Base-by-base conservation (phyloP, 305 asterid genomes). In the Rubia balearica region DNA sequence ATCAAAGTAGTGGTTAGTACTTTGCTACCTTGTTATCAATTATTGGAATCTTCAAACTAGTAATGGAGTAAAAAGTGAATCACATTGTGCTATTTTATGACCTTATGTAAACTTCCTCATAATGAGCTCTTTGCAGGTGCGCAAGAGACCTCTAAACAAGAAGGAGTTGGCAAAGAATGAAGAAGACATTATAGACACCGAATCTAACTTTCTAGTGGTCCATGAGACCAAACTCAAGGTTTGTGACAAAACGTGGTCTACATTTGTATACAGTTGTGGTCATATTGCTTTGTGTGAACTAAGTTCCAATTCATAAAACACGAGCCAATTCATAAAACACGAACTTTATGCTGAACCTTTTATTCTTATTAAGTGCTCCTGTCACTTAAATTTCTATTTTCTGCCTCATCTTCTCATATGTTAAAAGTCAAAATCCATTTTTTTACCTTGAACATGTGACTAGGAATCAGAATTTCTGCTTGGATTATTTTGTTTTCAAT, bases 151-250 rank as follows among this genome's bases (percentile, higher is more conserved):
- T 57, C 81, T 91, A 61, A 93, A 93, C 84, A 93, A 91, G 78
- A 91, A 81, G 83, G 98, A 93, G 81, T 75, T 88, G 75, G 73
- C 96, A 17, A 93, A 91, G 90, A 93, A 85, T 78, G 98, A 93
- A 61, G 95, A 91, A 81, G 98, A 93, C 78, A 93, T 93, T 76
- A 79, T 93, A 40, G 97, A 93, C 72, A 89, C 97, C 63, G 70
- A 81, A 65, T 82, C 87, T 81, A 91, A 89, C 68, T 79, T 89
- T 73, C 78, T 93, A 49, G 86, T 79, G 36, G 97, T 93, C 76
- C 95, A 89, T 67, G 98, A 93, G 85, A 93, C 96, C 64, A 89
- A 93, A 81, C 96, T 93, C 73, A 93, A 91, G 98, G 98, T 90
- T 61, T 65, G 94, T 75, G 19, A 56, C 73, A n/a, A 5, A 48